Conservation (phyloP, 2,329 filamentous ascomycete genomes). For the Fonsecaea pedrosoi region DNA sequence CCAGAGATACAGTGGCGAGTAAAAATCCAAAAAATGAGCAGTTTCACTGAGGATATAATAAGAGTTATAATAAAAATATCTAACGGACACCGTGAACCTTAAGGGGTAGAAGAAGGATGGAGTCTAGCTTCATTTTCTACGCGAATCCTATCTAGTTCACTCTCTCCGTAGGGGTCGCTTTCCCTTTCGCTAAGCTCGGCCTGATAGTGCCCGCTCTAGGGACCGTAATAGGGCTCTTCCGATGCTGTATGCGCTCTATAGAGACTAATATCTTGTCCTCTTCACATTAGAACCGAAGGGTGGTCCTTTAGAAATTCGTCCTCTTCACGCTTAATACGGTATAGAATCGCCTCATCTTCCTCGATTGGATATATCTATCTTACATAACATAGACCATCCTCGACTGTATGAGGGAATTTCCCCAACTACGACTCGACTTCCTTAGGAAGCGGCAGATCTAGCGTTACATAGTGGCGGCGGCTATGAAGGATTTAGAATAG, state of each 20-base stretch:
- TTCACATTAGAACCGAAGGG: constrained; percentile 39
- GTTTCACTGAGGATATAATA: too few species aligned
- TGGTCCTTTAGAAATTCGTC: constrained; percentile 33
- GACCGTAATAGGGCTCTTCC: constrained; percentile 22
- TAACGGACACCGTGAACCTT: too few species aligned
- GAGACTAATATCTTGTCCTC: constrained; percentile 50
- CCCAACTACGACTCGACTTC: constrained; percentile 46
- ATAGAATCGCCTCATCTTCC: constrained; percentile 57
- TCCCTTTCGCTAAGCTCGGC: constrained; percentile 49
- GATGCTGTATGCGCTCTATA: constrained; percentile 29
- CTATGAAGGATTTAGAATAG: constrained; percentile 50
- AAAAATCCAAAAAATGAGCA: too few species aligned
- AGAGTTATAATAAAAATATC: too few species aligned
- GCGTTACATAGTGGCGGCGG: constrained; percentile 54
- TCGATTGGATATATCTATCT: constrained; percentile 53
- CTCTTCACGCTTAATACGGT: constrained; percentile 47
- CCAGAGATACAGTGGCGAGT: too few species aligned
- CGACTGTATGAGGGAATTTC: constrained; percentile 42
- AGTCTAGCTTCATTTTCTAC: constrained; percentile 49
- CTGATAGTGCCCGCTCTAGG: constrained; percentile 52
- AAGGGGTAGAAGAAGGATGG: too few species aligned
- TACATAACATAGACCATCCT: constrained; percentile 51
- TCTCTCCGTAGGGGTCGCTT: constrained; percentile 52
- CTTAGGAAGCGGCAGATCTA: constrained; percentile 52
- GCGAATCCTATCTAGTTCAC: constrained; percentile 51